phyloP scores from a whole-genome alignment of 2,329 filamentous ascomycete species.

The Xylariaceae sp. region DNA sequence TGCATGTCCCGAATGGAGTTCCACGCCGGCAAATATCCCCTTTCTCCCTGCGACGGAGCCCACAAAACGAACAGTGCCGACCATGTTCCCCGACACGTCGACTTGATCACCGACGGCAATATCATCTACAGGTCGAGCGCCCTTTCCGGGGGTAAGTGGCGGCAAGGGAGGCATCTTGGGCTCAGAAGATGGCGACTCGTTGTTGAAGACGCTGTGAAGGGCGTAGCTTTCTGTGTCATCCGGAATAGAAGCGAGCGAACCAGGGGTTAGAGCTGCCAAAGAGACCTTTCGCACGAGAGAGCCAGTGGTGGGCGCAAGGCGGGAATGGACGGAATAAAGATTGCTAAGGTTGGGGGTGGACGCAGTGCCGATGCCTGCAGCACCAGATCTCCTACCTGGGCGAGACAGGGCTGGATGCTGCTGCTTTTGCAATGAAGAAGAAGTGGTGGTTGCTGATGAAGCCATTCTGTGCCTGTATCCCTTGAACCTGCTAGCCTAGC shows the following conservation, averaged over 20 bases:
- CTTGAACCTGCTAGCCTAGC: constrained; percentile 8
- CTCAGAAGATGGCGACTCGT: constrained; percentile 22
- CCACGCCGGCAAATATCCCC: constrained; percentile 86
- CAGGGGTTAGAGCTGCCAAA: constrained; percentile 61
- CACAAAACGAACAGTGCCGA: constrained; percentile 82
- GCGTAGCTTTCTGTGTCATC: constrained; percentile 62
- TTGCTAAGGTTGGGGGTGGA: constrained; percentile 56
- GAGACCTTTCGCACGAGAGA: constrained; percentile 63
- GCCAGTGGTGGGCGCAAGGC: constrained; percentile 37
- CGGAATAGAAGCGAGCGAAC: constrained; percentile 58
- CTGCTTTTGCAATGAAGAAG: constrained; percentile 23
- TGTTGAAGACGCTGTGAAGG: constrained; percentile 48
- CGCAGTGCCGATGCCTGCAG: constrained; percentile 41
- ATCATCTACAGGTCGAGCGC: constrained; percentile 40
- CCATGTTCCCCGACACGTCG: constrained; percentile 90
- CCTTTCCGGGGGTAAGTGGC: constrained; percentile 49
- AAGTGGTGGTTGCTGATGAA: constrained; percentile 32
- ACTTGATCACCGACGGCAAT: constrained; percentile 76
- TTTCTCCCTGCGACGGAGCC: constrained; percentile 84
- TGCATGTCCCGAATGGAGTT: constrained; percentile 76
- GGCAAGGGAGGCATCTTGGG: constrained; percentile 39
- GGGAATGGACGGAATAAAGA: constrained; percentile 45
- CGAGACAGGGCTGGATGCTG: constrained; percentile 34
- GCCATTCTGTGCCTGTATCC: constrained; percentile 28
- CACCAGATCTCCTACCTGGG: constrained; percentile 35